Evolutionary conservation across 2,329 filamentous ascomycete genomes (phyloP).

Genomic region (Clonostachys chloroleuca): DNA sequence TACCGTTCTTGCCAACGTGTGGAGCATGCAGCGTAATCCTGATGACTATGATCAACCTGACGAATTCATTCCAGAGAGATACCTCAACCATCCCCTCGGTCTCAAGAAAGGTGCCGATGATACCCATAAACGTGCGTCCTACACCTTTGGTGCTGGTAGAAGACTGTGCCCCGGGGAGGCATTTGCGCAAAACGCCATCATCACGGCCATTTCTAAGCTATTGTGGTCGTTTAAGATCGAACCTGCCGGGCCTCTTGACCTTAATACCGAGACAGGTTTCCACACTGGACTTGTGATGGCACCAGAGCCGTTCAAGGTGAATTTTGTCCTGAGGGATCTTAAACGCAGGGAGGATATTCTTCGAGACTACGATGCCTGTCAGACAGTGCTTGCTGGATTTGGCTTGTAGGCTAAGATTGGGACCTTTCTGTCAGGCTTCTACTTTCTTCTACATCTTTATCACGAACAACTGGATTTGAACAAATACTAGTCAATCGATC

Average conservation of each 20-base stretch:
- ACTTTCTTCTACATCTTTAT: too few species aligned
- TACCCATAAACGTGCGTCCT: conserved; percentile 9
- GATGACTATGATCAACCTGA: conserved; percentile 11
- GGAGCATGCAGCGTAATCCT: not conserved
- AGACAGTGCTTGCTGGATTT: too few species aligned
- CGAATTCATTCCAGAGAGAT: conserved; percentile 12
- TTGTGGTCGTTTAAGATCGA: conserved; percentile 33
- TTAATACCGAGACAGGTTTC: not conserved
- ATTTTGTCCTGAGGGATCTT: not conserved
- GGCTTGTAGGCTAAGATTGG: too few species aligned
- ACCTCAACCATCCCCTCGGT: conserved; percentile 10
- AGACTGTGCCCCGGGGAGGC: conserved; percentile 41
- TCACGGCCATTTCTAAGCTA: conserved; percentile 26
- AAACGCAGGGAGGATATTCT: too few species aligned
- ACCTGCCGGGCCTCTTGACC: not conserved
- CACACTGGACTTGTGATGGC: not conserved
- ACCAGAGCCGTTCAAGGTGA: not conserved
- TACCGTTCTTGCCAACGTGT: conserved; percentile 36
- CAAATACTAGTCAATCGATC: too few species aligned
- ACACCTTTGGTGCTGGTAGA: conserved; percentile 38
- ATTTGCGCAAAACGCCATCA: conserved; percentile 38
- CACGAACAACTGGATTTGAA: too few species aligned
- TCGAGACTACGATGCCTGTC: too few species aligned
- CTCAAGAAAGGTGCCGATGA: conserved; percentile 2
- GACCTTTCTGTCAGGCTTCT: too few species aligned